Conservation (phyloP, 176 grass and related monocot species). For the Olyra latifolia region DNA sequence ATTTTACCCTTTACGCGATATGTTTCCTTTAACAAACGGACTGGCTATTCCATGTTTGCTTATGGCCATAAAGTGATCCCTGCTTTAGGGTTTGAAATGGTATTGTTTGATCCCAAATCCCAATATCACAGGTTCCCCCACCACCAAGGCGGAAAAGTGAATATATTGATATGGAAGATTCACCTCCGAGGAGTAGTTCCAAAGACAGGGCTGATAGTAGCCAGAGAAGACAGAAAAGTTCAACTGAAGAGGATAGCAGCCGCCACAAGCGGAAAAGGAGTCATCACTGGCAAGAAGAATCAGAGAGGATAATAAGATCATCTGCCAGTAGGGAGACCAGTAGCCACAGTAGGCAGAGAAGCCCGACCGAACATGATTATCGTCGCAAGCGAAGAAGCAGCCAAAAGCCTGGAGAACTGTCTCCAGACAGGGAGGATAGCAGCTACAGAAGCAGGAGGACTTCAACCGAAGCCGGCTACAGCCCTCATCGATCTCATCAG, state of each 20-base stretch:
- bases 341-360: conserved; percentile 38
- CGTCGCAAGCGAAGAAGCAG: conserved; percentile 19
- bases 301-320: conserved; percentile 34
- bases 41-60: conserved; percentile 1
- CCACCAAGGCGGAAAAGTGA: conserved; percentile 49
- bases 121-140: conserved; percentile 54
- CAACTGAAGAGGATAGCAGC: conserved; percentile 24
- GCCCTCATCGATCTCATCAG: conserved; percentile 7
- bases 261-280: conserved; percentile 24
- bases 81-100: background rate
- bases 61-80: background rate
- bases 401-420: conserved; percentile 38
- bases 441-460: conserved; percentile 34
- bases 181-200: conserved; percentile 44
- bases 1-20: background rate
- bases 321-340: conserved; percentile 36
- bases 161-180: conserved; percentile 42
- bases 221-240: conserved; percentile 38
- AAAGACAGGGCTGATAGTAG: conserved; percentile 33
- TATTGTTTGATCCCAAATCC: background rate
- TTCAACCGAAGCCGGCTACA: conserved; percentile 16
- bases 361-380: background rate
- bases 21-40: background rate
- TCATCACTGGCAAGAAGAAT: conserved; percentile 32
- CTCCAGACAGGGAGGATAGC: conserved; percentile 40